Base-by-base conservation (phyloP, 75 land plant species). In the Selaginella tamariscina region DNA sequence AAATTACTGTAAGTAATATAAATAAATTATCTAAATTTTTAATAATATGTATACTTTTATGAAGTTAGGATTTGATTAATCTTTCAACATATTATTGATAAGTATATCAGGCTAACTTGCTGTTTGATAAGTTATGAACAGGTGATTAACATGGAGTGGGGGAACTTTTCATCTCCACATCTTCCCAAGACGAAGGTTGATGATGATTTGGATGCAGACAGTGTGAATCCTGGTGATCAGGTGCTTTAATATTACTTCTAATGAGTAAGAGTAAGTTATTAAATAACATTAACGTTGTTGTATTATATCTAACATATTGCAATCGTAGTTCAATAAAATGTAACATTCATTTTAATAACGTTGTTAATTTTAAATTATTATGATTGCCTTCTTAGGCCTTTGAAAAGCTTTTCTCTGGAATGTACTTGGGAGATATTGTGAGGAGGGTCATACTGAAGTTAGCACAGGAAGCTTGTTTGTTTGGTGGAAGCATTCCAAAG, bases 101-200 rank as follows among this genome's bases (percentile, higher is more conserved):
- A n/a, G n/a, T n/a, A n/a, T n/a, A n/a, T n/a, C n/a, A n/a, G n/a
- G 49, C 49, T 39, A 95, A 64, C 84, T 83, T 18, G 83, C 78
- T 68, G 88, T 87, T 32, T 86, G 83, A 82, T n/a, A 23, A 21
- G 8, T 59, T 49, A 11, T 11, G 54, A 49, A n/a, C 26, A 59
- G 62, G 62, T 59, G 21, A 59, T 59, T n/a, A 59, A 59, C 62
- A 59, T 26, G 26, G 62, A 59, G 23, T 59, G 62, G 62, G 62
- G 62, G 21, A 23, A 27, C 62, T 23, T 26, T n/a, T 59, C n/a
- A 23, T 59, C 62, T 21, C 21, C 62, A 9, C 23, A 59, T 8
- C 26, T 59, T 59, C 62, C 62, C 5, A 21, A 27, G 21, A 59
- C 62, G 8, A 27, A 59, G 26, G 26, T 59, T 21, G 62, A 59